phyloP scores from a whole-genome alignment of 768 basidiomycete species.

The Termitomyces bulborhizus region DNA sequence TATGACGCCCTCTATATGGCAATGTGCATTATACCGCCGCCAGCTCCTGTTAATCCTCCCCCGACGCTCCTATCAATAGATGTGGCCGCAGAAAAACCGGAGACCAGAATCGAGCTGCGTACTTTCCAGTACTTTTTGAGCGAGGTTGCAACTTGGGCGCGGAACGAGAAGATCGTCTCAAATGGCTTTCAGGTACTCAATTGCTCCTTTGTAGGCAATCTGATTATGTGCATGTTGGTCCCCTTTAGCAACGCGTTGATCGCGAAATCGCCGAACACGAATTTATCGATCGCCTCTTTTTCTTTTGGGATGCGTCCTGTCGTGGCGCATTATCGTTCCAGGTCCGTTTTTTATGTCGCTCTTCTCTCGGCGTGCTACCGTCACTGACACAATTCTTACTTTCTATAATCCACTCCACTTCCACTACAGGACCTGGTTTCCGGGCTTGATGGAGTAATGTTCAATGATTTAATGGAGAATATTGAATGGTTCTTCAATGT shows the following conservation, averaged over 20 bases:
- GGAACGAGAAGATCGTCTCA: constrained; percentile 86
- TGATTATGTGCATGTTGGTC: not conserved
- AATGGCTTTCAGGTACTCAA: constrained; percentile 82
- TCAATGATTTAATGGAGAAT: constrained; percentile 96
- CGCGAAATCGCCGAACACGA: constrained; percentile 93
- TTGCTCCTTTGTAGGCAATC: constrained; percentile 2
- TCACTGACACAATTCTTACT: not conserved
- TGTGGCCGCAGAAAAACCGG: constrained; percentile 67
- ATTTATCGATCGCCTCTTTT: constrained; percentile 89
- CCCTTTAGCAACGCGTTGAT: constrained; percentile 72
- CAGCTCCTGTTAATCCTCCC: constrained; percentile 41
- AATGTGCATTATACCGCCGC: constrained; percentile 71
- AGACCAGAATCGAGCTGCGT: constrained; percentile 79
- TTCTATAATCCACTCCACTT: not conserved
- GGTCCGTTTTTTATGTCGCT: constrained; percentile 27
- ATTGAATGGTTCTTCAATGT: constrained; percentile 99
- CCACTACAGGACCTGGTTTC: constrained; percentile 70
- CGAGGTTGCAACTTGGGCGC: constrained; percentile 92
- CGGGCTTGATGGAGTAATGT: constrained; percentile 88
- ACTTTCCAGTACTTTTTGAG: constrained; percentile 90
- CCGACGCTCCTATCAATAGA: constrained; percentile 54
- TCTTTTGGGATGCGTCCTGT: constrained; percentile 85
- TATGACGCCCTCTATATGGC: constrained; percentile 90
- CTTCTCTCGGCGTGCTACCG: not conserved
- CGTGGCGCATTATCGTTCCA: constrained; percentile 87